Conservation (phyloP, 768 basidiomycete genomes). For the Tulasnella calospora region DNA sequence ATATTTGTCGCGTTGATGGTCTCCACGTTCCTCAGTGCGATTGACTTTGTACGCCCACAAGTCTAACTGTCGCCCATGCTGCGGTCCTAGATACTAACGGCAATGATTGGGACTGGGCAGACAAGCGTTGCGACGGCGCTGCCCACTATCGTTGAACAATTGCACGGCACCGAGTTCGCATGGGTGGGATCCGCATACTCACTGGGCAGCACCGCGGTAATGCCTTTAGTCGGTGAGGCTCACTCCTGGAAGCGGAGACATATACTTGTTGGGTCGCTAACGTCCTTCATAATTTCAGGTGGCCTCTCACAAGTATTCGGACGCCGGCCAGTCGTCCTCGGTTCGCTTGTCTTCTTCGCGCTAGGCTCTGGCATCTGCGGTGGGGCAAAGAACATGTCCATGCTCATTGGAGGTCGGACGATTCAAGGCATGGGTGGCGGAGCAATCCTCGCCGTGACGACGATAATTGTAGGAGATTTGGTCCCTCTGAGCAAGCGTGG, state of each 20-base stretch:
- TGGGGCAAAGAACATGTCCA: constrained; percentile 40
- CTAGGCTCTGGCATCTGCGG: constrained; percentile 43
- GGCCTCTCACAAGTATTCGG: constrained; percentile 40
- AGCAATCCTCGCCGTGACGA: constrained; percentile 32
- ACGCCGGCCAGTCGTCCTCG: constrained; percentile 36
- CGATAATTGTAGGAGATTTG: constrained; percentile 37
- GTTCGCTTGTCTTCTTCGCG: constrained; percentile 37
- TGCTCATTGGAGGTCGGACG: constrained; percentile 37
- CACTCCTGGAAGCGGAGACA: constrained; percentile 23
- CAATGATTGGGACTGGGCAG: neutral
- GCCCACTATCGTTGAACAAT: constrained; percentile 23
- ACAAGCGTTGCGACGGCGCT: constrained; percentile 25
- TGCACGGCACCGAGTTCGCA: constrained; percentile 24
- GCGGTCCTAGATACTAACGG: neutral
- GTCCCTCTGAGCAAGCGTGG: constrained; percentile 45
- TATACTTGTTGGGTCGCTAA: neutral
- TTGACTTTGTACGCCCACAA: neutral
- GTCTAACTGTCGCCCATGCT: neutral
- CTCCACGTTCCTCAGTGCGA: constrained; percentile 15
- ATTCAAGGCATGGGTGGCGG: constrained; percentile 36
- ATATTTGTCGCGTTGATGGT: constrained; percentile 16
- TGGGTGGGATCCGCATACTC: constrained; percentile 29
- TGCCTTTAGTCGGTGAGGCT: constrained; percentile 38
- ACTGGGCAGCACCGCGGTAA: constrained; percentile 36
- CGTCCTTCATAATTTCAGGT: neutral